These are phyloP conservation scores for Mortierella sp. DNA, from an alignment of 371 early-diverging fungal genomes.

Conservation along the genomic window DNA sequence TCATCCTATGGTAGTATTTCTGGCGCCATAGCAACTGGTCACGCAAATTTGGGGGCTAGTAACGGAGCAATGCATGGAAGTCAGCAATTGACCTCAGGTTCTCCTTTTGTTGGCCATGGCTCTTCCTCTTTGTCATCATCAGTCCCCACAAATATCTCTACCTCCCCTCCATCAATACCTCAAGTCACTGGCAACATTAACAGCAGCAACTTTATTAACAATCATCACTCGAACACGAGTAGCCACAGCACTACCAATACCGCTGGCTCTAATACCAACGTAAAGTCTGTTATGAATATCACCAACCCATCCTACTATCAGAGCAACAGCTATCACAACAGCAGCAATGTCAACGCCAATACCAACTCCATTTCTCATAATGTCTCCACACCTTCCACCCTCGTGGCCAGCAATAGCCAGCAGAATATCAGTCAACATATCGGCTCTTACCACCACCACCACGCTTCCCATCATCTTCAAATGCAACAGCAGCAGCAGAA, in stretches of 20 bases:
- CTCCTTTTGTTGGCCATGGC: slow-evolving; percentile 13
- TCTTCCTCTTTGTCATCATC: slow-evolving; percentile 31
- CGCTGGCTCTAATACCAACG: not conserved
- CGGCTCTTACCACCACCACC: slow-evolving; percentile 4
- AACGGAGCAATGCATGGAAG: slow-evolving; percentile 17
- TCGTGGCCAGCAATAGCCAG: slow-evolving; percentile 19
- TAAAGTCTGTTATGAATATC: slow-evolving; percentile 35
- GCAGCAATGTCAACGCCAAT: slow-evolving; percentile 5
- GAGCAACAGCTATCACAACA: slow-evolving; percentile 5
- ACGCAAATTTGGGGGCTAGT: slow-evolving; percentile 15
- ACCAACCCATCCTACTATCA: slow-evolving; percentile 17
- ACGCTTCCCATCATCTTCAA: not conserved
- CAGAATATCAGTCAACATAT: slow-evolving; percentile 22
- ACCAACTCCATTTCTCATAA: not conserved
- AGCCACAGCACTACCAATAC: not conserved
- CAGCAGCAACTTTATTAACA: slow-evolving; percentile 5
- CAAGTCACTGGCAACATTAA: slow-evolving; percentile 27
- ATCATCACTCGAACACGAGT: slow-evolving; percentile 3
- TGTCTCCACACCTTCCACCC: slow-evolving; percentile 7
- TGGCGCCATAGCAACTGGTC: slow-evolving; percentile 19
- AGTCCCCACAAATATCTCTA: slow-evolving; percentile 23
- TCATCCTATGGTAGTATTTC: slow-evolving; percentile 51
- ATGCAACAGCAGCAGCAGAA: slow-evolving; percentile 23
- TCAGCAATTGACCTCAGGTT: slow-evolving; percentile 17
- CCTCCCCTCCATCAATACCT: slow-evolving; percentile 35